Percentiles rank a stretch among this genome's conserved stretches.
These are phyloP conservation scores for Pichia sp. DNA, from an alignment of 1,139 yeast genomes.

Conservation along the genomic window DNA sequence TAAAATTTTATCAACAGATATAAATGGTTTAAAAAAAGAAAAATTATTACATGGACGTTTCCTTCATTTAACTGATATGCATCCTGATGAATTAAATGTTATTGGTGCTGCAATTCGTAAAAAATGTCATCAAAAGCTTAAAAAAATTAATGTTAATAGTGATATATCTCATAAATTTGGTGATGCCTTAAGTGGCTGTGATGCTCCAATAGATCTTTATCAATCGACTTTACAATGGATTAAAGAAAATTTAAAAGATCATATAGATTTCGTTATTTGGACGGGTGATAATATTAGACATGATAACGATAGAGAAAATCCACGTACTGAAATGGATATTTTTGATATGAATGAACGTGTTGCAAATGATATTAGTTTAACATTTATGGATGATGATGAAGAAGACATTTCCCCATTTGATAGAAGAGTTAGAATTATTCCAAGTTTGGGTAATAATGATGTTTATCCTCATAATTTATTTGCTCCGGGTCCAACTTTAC, in stretches of 20 bases:
- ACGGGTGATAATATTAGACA: conserved; percentile 87
- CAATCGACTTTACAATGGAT: conserved; percentile 65
- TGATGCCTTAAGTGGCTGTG: conserved; percentile 70
- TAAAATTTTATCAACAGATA: conserved; percentile 10
- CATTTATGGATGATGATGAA: conserved; percentile 43
- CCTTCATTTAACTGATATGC: conserved; percentile 79
- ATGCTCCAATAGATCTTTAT: conserved; percentile 57
- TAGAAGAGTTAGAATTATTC: conserved; percentile 45
- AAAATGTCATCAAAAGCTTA: conserved; percentile 52
- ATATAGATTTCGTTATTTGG: conserved; percentile 83
- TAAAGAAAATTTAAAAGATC: conserved; percentile 53
- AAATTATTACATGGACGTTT: conserved; percentile 54
- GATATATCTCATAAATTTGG: conserved; percentile 58
- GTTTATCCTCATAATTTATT: conserved; percentile 84
- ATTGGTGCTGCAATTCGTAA: conserved; percentile 44
- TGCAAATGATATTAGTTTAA: conserved; percentile 44
- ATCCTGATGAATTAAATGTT: conserved; percentile 70
- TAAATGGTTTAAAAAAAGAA: conserved; percentile 4
- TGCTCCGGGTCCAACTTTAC: conserved; percentile 79
- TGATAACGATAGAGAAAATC: conserved; percentile 68
- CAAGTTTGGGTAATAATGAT: conserved; percentile 79
- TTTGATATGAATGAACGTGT: conserved; percentile 62
- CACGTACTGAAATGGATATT: conserved; percentile 66
- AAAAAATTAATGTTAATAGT: conserved; percentile 10
- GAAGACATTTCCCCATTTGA: conserved; percentile 38